Conservation (phyloP, 768 basidiomycete species). For the Suillus tomentosus region DNA sequence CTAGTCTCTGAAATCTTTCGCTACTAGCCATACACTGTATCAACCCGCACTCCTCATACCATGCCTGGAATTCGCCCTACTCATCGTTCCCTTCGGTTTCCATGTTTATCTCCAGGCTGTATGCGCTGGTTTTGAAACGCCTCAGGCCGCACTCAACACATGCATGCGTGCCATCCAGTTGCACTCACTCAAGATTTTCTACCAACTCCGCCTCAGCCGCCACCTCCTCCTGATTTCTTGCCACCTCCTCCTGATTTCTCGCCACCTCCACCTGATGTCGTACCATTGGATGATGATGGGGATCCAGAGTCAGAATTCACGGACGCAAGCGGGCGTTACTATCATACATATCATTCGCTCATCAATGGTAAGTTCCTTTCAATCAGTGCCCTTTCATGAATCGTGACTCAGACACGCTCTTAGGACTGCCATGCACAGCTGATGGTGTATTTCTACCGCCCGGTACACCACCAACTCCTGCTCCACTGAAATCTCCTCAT, state of each 20-base stretch:
- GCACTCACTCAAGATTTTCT: background rate
- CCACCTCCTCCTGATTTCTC: background rate
- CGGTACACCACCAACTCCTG: slow-evolving; percentile 13
- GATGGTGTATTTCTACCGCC: slow-evolving; percentile 1
- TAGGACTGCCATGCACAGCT: slow-evolving; percentile 13
- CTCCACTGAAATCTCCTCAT: background rate
- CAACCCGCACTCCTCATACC: too few relatives aligned
- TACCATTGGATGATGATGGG: background rate
- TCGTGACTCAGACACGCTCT: background rate
- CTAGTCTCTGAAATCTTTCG: too few relatives aligned
- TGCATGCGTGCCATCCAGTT: too few relatives aligned
- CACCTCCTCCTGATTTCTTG: too few relatives aligned
- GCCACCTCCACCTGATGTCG: background rate
- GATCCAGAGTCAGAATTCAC: background rate
- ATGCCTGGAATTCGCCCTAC: too few relatives aligned
- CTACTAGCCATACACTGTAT: too few relatives aligned
- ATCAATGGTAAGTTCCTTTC: background rate
- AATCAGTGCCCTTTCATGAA: background rate
- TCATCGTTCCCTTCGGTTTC: too few relatives aligned
- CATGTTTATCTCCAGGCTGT: too few relatives aligned
- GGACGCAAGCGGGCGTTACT: background rate
- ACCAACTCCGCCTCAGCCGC: background rate
- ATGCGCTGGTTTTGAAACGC: too few relatives aligned
- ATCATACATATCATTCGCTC: background rate
- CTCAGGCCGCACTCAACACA: too few relatives aligned